phyloP scores from a whole-genome alignment of 169 alveolate genomes.

The Plasmodium ovale region DNA sequence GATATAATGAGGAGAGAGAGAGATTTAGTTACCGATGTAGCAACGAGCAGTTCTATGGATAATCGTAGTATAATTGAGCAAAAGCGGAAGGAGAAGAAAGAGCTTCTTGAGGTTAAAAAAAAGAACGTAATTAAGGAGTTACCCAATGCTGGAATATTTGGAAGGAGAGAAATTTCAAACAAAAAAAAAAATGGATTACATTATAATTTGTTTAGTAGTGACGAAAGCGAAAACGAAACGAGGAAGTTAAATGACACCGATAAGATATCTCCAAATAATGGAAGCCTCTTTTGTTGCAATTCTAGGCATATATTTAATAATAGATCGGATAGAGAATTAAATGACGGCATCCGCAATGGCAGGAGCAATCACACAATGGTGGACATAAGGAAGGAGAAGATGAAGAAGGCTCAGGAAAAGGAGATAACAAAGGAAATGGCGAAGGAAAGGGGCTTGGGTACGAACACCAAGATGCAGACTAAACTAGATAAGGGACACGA shows the following conservation, averaged over 20 bases:
- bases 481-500: conserved; percentile 18
- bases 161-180: neutral
- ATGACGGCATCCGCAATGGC: neutral
- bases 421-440: neutral
- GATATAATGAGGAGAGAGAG: neutral
- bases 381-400: conserved; percentile 2
- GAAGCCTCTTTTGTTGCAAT: too few species aligned
- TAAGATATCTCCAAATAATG: neutral
- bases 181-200: neutral
- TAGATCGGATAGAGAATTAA: neutral
- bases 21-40: too few species aligned
- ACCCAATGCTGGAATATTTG: neutral
- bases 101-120: neutral
- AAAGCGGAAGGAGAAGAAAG: neutral
- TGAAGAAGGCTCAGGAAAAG: conserved; percentile 6
- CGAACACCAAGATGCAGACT: neutral
- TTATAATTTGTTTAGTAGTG: conserved; percentile 17
- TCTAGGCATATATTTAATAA: too few species aligned
- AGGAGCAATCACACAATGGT: neutral
- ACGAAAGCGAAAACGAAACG: neutral
- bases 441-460: neutral
- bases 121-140: neutral
- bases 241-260: neutral
- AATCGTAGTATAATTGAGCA: neutral
- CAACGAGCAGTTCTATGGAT: neutral